Evolutionary conservation across 495 filamentous ascomycete species (phyloP), one percentile per base, ranked within the genome.

Genomic region (Penicillium manginii): DNA sequence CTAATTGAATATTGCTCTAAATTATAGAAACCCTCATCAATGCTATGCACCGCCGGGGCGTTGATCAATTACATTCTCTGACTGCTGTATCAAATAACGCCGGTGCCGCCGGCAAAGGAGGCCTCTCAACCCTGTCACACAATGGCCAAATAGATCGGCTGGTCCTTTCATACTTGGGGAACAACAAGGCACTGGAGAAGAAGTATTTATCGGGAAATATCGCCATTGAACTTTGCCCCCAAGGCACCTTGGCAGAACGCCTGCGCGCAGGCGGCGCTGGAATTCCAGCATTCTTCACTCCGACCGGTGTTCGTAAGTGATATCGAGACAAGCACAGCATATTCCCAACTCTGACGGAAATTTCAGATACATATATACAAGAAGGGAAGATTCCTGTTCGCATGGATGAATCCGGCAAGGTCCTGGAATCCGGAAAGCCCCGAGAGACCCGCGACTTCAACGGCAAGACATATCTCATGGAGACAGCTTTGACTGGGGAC

Each of bases 21-120:
- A 7, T 31, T 32, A 11, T 60, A 56, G 91, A 94, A 71, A 94
- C 91, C 0, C 76, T 96, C 2, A 94, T 96, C 67, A 81, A 91
- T 62, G 88, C 89, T 53, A 86, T 94, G 55, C 73, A 86, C 56
- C 73, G 85, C 18, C 75, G 89, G 57, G 85, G 87, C 35, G 81
- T 79, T 50, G 84, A 88, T 26, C 80, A 86, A 42, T 84, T 94
- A 65, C 89, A 80, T 8, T 85, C 84, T 18, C 71, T 97, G 7
- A 97, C 92, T 3, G 92, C 90, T 15, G 88, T 96, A 26, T 96
- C 91, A 52, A 97, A 97, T 75, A 97, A 97, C 68, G 92, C 92
- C 42, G 92, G 92, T 58, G 85, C 88, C 29, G 88, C 91, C 50
- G 81, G 81, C 32, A 84, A 82, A 50, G 84, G 83, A 31, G 92